These are phyloP conservation scores for Sporothrix brasiliensis DNA, from an alignment of 2,329 filamentous ascomycete genomes.

Conservation along the genomic window DNA sequence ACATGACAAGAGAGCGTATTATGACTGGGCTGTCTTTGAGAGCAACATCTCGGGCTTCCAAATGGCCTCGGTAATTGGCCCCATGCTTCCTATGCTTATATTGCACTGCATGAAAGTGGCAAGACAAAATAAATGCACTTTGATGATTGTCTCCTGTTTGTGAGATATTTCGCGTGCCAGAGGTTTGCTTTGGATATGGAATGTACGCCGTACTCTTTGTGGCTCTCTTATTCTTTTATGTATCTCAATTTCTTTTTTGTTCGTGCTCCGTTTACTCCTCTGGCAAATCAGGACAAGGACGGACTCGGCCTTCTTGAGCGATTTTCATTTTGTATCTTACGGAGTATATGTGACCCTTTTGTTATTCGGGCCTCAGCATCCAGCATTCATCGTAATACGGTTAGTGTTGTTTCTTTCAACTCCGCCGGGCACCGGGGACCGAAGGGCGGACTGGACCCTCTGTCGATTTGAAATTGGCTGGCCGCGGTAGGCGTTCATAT, in stretches of 20 bases:
- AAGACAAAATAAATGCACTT: neutral
- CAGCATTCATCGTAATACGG: neutral
- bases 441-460: neutral
- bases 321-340: neutral
- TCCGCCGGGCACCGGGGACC: slow-evolving; percentile 11
- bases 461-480: slow-evolving; percentile 22
- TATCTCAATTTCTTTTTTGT: slow-evolving; percentile 10
- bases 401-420: neutral
- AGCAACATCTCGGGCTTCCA: neutral
- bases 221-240: neutral
- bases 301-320: neutral
- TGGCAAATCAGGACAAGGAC: neutral
- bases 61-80: slow-evolving; percentile 7
- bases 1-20: neutral
- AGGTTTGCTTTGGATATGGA: neutral
- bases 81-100: neutral
- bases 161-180: neutral
- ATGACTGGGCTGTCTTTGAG: neutral
- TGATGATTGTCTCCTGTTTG: neutral
- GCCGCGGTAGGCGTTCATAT: slow-evolving; percentile 21
- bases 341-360: neutral
- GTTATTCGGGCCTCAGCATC: neutral
- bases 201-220: neutral
- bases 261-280: neutral
- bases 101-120: neutral